A percentile compares a stretch with the other conserved stretches of the same genome.
Conservation (phyloP, 352 stramenopile species). For the Pythium guiyangense region DNA sequence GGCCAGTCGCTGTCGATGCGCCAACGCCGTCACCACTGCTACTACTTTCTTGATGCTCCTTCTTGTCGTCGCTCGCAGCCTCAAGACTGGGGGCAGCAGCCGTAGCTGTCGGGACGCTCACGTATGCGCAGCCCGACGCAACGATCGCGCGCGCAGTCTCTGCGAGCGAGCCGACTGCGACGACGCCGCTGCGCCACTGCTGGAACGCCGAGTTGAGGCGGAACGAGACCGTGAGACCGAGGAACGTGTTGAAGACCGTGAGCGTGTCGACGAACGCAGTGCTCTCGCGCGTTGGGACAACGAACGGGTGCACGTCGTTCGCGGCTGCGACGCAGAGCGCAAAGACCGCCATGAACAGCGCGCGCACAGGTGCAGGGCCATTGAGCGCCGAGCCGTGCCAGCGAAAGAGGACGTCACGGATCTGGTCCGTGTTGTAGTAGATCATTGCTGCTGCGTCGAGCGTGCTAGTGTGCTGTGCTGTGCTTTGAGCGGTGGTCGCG, state of each 20-base stretch:
- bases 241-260: slow-evolving; percentile 85
- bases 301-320: slow-evolving; percentile 60
- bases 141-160: slow-evolving; percentile 67
- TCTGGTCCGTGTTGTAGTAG: slow-evolving; percentile 67
- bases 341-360: slow-evolving; percentile 67
- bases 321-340: slow-evolving; percentile 38
- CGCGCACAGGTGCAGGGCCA: slow-evolving; percentile 51
- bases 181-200: slow-evolving; percentile 69
- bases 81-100: too few species aligned
- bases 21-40: slow-evolving; percentile 11
- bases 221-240: slow-evolving; percentile 76
- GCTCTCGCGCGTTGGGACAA: slow-evolving; percentile 56
- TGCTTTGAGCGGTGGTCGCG: too few species aligned
- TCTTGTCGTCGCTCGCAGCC: too few species aligned
- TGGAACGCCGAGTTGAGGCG: slow-evolving; percentile 79
- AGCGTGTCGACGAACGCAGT: slow-evolving; percentile 76
- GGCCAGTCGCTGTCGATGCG: slow-evolving; percentile 5
- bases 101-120: slow-evolving; percentile 45
- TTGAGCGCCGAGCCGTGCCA: slow-evolving; percentile 78
- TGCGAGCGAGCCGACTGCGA: slow-evolving; percentile 54
- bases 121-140: slow-evolving; percentile 59
- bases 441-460: slow-evolving; percentile 45
- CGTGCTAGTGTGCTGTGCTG: too few species aligned
- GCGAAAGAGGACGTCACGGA: slow-evolving; percentile 55
- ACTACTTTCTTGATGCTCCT: not conserved